Conservation (phyloP, 768 basidiomycete species). For the Coprinellus micaceus region DNA sequence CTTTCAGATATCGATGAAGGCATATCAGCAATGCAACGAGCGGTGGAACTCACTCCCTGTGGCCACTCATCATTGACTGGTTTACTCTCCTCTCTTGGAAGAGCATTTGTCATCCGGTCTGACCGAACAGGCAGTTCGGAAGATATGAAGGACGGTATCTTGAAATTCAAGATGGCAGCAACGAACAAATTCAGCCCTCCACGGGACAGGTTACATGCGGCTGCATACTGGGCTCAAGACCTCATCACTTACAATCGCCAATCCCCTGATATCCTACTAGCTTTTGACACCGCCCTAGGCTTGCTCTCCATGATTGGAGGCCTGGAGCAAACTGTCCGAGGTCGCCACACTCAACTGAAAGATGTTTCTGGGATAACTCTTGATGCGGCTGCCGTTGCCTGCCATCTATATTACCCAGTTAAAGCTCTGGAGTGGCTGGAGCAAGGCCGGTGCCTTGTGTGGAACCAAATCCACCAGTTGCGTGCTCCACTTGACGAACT, state of each 20-base stretch:
- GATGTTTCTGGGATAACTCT: neutral
- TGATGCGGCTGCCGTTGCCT: conserved; percentile 24
- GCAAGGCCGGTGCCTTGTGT: conserved; percentile 19
- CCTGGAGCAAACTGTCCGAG: conserved; percentile 5
- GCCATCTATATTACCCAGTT: conserved; percentile 14
- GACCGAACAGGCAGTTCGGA: too few relatives aligned
- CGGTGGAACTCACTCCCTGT: neutral
- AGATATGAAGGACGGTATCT: too few relatives aligned
- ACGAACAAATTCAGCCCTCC: neutral
- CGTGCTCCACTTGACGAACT: conserved; percentile 15
- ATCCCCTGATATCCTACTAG: neutral
- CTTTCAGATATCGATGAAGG: conserved; percentile 4
- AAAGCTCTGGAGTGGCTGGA: conserved; percentile 33
- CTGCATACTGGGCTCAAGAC: neutral
- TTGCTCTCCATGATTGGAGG: conserved; percentile 5
- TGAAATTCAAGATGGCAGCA: neutral
- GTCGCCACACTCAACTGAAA: neutral
- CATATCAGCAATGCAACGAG: neutral
- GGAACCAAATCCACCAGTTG: conserved; percentile 13
- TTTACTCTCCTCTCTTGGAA: neutral
- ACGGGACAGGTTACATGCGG: neutral
- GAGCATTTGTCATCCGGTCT: too few relatives aligned
- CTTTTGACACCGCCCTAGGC: neutral
- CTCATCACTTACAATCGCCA: neutral
- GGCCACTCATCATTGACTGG: neutral